These are phyloP conservation scores for Leucoagaricus sp. DNA, from an alignment of 1,284 basidiomycete species.

Conservation along the genomic window DNA sequence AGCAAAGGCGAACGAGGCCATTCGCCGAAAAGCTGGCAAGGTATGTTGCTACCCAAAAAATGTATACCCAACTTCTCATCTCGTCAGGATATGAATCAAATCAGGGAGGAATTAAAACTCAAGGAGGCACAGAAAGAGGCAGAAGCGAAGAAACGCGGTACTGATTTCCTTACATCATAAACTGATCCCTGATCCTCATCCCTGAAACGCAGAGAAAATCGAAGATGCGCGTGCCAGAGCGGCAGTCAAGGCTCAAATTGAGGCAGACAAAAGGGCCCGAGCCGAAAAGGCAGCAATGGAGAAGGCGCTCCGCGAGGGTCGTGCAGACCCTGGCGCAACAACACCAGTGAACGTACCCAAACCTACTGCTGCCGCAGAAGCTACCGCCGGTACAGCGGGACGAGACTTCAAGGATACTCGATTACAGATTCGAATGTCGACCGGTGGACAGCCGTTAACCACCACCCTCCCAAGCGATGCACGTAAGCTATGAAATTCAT, in stretches of 20 bases:
- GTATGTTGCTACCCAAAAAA: conserved; percentile 35
- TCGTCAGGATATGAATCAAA: conserved; percentile 63
- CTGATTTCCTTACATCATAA: conserved; percentile 3
- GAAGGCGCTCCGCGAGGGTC: conserved; percentile 85
- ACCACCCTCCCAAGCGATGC: conserved; percentile 80
- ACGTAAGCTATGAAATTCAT: conserved; percentile 51
- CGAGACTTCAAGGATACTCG: conserved; percentile 83
- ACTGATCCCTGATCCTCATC: not conserved
- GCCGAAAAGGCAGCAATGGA: conserved; percentile 86
- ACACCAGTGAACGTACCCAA: conserved; percentile 35
- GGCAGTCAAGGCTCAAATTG: conserved; percentile 89
- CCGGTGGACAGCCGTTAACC: conserved; percentile 77
- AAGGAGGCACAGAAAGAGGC: conserved; percentile 85
- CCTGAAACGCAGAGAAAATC: conserved; percentile 69
- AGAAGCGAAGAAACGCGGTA: conserved; percentile 77
- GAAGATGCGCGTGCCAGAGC: conserved; percentile 84
- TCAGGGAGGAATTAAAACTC: conserved; percentile 76
- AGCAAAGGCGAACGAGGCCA: conserved; percentile 73
- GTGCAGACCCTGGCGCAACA: conserved; percentile 36
- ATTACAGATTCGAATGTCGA: conserved; percentile 81
- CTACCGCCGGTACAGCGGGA: conserved; percentile 50
- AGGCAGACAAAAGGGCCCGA: conserved; percentile 88
- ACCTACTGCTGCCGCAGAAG: conserved; percentile 34
- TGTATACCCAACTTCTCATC: not conserved
- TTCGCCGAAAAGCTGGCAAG: conserved; percentile 84